A percentile compares a stretch with the other conserved stretches of the same genome.
Evolutionary conservation across 2,329 filamentous ascomycete species (phyloP).

Genomic region (Lachnellula occidentalis): DNA sequence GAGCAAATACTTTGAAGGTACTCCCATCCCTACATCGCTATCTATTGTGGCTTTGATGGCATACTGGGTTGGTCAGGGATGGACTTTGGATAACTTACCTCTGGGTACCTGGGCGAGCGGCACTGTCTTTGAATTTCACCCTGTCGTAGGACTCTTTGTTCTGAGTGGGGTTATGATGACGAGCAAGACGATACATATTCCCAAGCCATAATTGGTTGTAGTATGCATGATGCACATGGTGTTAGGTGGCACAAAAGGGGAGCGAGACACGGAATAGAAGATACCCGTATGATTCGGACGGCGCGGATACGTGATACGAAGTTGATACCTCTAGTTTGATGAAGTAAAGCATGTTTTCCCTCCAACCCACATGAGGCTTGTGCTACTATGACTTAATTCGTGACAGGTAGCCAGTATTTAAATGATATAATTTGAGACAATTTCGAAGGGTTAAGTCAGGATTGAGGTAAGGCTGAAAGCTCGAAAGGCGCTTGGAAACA

Average conservation of each 20-base stretch:
- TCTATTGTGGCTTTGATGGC: slow-evolving; percentile 79
- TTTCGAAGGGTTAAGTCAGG: too few relatives aligned
- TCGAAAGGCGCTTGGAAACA: too few relatives aligned
- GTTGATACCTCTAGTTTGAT: not conserved
- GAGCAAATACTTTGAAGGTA: slow-evolving; percentile 93
- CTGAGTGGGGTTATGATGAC: slow-evolving; percentile 92
- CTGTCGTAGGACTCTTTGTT: slow-evolving; percentile 72
- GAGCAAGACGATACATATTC: slow-evolving; percentile 89
- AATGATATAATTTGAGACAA: too few relatives aligned
- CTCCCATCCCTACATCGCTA: slow-evolving; percentile 87
- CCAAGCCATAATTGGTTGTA: slow-evolving; percentile 61
- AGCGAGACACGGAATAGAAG: not conserved
- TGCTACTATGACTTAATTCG: not conserved
- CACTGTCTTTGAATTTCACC: slow-evolving; percentile 75
- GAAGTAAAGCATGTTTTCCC: not conserved
- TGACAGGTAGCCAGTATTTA: not conserved
- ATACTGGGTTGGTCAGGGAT: slow-evolving; percentile 78
- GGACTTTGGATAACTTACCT: slow-evolving; percentile 75
- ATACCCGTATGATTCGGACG: not conserved
- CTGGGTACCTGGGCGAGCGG: slow-evolving; percentile 64
- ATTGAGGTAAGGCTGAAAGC: too few relatives aligned
- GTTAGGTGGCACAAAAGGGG: not conserved
- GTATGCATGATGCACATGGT: not conserved
- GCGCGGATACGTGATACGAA: not conserved
- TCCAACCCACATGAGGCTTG: not conserved